Percentiles rank a stretch among this genome's conserved stretches.
phyloP scores from a whole-genome alignment of 2,329 filamentous ascomycete species.

The Diaporthe velutina region DNA sequence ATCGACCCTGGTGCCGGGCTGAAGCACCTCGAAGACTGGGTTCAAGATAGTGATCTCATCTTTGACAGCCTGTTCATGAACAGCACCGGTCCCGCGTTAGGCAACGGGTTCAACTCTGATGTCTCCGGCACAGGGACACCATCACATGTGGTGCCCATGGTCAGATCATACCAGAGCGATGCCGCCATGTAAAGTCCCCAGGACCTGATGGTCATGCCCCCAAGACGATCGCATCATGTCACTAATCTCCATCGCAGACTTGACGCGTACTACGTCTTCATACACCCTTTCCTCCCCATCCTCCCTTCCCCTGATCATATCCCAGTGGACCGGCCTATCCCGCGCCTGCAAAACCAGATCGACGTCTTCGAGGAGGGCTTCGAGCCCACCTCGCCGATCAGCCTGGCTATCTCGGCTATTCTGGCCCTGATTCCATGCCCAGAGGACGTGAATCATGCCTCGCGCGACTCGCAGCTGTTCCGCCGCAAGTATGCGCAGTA shows the following conservation, averaged over 20 bases:
- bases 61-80: slow-evolving; percentile 58
- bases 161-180: slow-evolving; percentile 57
- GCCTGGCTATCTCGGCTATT: slow-evolving; percentile 42
- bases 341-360: slow-evolving; percentile 52
- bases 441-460: slow-evolving; percentile 51
- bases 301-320: slow-evolving; percentile 56
- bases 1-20: slow-evolving; percentile 63
- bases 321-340: slow-evolving; percentile 50
- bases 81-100: slow-evolving; percentile 14
- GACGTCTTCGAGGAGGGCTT: slow-evolving; percentile 33
- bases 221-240: background rate
- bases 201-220: background rate
- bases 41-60: slow-evolving; percentile 61
- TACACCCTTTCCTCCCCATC: slow-evolving; percentile 64
- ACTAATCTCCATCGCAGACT: slow-evolving; percentile 45
- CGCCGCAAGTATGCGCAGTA: slow-evolving; percentile 62
- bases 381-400: slow-evolving; percentile 36
- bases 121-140: slow-evolving; percentile 25
- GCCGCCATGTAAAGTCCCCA: slow-evolving; percentile 53
- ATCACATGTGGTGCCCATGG: slow-evolving; percentile 47
- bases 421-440: slow-evolving; percentile 42
- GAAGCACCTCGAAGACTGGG: slow-evolving; percentile 58
- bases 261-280: slow-evolving; percentile 65
- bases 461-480: slow-evolving; percentile 56
- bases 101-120: slow-evolving; percentile 27